These are phyloP conservation scores for Anisodus acutangulus DNA, from an alignment of 257 asterid species.

Conservation along the genomic window DNA sequence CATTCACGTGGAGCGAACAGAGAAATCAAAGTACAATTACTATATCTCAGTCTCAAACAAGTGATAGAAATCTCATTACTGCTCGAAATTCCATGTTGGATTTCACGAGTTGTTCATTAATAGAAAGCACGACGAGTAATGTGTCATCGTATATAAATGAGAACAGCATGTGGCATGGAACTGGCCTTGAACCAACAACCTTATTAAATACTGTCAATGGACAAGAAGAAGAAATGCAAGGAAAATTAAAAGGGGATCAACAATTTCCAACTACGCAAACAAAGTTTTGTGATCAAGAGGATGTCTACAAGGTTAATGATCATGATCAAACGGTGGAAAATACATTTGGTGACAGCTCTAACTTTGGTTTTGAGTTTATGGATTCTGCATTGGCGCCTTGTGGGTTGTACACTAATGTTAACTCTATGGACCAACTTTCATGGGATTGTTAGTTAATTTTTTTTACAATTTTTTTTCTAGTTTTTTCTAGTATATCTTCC, in stretches of 20 bases:
- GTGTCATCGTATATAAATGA: conserved; percentile 35
- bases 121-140: conserved; percentile 35
- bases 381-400: conserved; percentile 55
- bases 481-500: neutral
- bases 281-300: conserved; percentile 31
- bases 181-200: conserved; percentile 31
- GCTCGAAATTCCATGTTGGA: conserved; percentile 21
- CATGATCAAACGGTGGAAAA: conserved; percentile 32
- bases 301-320: conserved; percentile 30
- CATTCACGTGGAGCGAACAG: neutral
- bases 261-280: conserved; percentile 28
- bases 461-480: neutral
- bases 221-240: conserved; percentile 29
- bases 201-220: conserved; percentile 30
- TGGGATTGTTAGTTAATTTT: conserved; percentile 54
- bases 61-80: neutral
- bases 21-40: neutral
- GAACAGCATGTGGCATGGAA: conserved; percentile 38
- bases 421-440: conserved; percentile 63
- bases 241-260: conserved; percentile 23
- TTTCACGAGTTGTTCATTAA: conserved; percentile 41
- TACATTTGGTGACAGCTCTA: conserved; percentile 46
- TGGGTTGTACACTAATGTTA: conserved; percentile 45
- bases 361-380: conserved; percentile 63
- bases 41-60: neutral